phyloP scores from a whole-genome alignment of 2,329 filamentous ascomycete genomes.

The Cephalotrichum gorgonifer region DNA sequence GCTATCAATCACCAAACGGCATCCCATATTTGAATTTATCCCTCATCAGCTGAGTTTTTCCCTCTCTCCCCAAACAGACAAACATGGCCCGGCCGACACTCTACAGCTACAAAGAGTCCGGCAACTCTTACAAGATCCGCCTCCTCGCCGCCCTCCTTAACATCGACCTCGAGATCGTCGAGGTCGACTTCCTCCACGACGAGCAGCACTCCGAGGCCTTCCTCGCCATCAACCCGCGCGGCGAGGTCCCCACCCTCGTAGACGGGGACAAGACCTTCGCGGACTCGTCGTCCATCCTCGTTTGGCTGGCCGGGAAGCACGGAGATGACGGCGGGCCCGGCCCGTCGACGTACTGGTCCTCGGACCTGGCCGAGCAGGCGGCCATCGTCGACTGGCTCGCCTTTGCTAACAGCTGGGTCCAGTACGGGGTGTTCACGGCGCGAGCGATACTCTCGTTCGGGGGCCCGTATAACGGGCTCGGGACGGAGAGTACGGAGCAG shows the following conservation, averaged over 20 bases:
- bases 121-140: conserved; percentile 1
- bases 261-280: conserved; percentile 1
- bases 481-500: neutral
- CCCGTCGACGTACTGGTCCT: neutral
- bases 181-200: conserved; percentile 1
- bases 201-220: neutral
- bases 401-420: conserved; percentile 1
- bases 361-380: neutral
- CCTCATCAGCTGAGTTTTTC: no score
- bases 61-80: neutral
- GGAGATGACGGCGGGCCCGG: neutral
- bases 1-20: no score
- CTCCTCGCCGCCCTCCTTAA: conserved; percentile 2
- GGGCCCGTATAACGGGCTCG: neutral
- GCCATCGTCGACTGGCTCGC: conserved; percentile 2
- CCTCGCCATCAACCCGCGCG: neutral
- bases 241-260: neutral
- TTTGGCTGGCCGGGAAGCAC: conserved; percentile 2
- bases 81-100: neutral
- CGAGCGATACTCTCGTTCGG: conserved; percentile 1
- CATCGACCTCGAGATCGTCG: neutral
- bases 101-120: neutral
- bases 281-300: conserved; percentile 2
- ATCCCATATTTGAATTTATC: no score
- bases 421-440: conserved; percentile 1